Conservation (phyloP, 305 asterid genomes). For the Solanum hybrid region DNA sequence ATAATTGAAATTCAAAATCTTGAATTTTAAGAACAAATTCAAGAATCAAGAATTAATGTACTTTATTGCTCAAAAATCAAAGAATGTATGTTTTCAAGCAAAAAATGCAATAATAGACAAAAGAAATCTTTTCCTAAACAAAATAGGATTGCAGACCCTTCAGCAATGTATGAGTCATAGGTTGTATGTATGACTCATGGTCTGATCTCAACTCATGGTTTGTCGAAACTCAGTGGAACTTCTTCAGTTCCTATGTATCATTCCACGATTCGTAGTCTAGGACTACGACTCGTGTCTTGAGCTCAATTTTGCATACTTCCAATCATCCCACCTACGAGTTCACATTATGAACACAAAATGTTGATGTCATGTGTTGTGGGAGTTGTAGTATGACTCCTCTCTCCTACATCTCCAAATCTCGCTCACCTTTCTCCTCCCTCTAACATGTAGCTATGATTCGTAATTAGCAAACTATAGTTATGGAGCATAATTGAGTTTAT, state of each 20-base stretch:
- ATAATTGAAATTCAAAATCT: neutral
- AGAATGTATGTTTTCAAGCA: no score
- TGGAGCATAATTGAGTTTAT: no score
- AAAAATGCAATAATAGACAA: neutral
- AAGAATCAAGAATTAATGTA: neutral
- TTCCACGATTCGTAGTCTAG: neutral
- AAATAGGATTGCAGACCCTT: neutral
- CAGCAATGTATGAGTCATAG: neutral
- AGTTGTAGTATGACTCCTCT: no score
- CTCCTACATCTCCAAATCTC: no score
- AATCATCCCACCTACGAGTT: no score
- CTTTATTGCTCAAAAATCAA: neutral
- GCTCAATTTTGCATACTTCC: no score
- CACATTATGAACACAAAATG: no score
- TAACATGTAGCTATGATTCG: no score
- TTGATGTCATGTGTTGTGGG: no score
- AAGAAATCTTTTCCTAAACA: neutral
- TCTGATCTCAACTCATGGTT: neutral
- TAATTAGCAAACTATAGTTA: no score
- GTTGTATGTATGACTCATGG: neutral
- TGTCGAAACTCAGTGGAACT: neutral
- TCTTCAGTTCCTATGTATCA: neutral
- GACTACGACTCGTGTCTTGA: neutral
- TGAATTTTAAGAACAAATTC: no score
- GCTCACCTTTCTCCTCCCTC: no score